Conservation (phyloP, 2,329 filamentous ascomycete genomes). For the Pseudohalonectria lignicola region DNA sequence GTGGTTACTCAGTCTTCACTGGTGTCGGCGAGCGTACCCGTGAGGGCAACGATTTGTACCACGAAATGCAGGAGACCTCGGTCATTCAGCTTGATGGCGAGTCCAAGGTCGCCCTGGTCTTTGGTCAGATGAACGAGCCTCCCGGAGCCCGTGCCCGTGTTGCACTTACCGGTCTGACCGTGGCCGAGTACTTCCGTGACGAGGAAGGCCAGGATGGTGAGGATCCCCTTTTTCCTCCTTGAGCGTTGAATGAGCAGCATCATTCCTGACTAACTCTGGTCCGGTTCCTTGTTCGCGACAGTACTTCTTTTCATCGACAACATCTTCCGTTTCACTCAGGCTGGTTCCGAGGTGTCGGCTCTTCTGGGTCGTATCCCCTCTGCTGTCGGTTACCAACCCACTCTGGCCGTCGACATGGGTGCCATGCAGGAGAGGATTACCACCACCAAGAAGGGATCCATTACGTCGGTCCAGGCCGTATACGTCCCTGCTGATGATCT, state of each 20-base stretch:
- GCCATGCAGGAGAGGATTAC: constrained; percentile 99
- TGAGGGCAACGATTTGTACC: constrained; percentile 99
- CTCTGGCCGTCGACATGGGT: constrained; percentile 98
- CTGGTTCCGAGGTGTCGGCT: constrained; percentile 99
- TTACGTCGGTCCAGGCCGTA: constrained; percentile 99
- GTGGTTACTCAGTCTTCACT: constrained; percentile 99
- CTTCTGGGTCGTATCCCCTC: constrained; percentile 99
- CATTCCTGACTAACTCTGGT: neutral
- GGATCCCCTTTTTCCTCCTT: too few species aligned
- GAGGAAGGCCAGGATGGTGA: constrained; percentile 74
- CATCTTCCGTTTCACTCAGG: constrained; percentile 99
- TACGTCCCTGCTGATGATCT: constrained; percentile 99
- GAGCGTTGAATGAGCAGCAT: too few species aligned
- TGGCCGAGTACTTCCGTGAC: constrained; percentile 76
- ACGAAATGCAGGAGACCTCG: constrained; percentile 99
- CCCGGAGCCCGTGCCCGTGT: constrained; percentile 99
- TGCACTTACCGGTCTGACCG: constrained; percentile 78
- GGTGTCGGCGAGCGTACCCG: constrained; percentile 99
- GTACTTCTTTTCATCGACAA: constrained; percentile 99
- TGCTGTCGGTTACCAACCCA: constrained; percentile 99
- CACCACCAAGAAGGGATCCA: constrained; percentile 98
- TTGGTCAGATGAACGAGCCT: constrained; percentile 99
- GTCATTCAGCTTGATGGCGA: constrained; percentile 99
- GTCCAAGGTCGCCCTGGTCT: constrained; percentile 98
- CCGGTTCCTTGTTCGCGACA: constrained; percentile 15